Evolutionary conservation across 73 alveolate species (phyloP), one percentile per base, ranked within the genome.

Genomic region (Paramecium tetraurelia): DNA sequence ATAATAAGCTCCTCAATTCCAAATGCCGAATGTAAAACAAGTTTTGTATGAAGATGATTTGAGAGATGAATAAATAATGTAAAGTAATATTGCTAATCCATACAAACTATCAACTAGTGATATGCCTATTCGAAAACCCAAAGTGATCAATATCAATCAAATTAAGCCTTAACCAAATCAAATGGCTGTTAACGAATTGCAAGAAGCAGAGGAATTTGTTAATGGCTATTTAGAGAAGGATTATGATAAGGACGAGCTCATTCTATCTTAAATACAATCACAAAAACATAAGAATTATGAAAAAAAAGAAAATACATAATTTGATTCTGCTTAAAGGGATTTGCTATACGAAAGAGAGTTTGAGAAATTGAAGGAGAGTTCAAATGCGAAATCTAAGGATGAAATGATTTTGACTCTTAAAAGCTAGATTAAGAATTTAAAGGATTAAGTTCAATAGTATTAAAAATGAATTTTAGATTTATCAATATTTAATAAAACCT

Each of bases 1-100:
- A 44, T 18, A 18, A 22, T 24, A 27, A 11, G 35, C 12, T 48
- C 48, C 16, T 24, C 16, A 80, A 44, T 59, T 29, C 14, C 9
- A 80, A 46, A 80, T 80, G 90, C 46, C 57, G 0, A 33, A 24
- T 31, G 57, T 80, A 21, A 80, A 80, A 27, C 7, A 41, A 12
- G 75, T 80, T 9, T 35, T 80, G 20, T 80, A 80, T 80, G 90
- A 80, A 5, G 90, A 80, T 44, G 90, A 80, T 80, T 0, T 80
- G 27, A 80, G 90, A 22, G 90, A 72, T 35, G 36, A 24, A 44
- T 29, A 80, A 44, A 63, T 24, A 43, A 5, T 31, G 14, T 16
- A 16, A 1, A 18, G 69, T 31, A 41, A 63, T 11, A 11, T 48
- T 20, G 72, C 75, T 2, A 80, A 80, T 80, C 90, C 90, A 18